Evolutionary conservation across 2,329 filamentous ascomycete species (phyloP).

Genomic region (Phaeosphaeriaceae sp.): DNA sequence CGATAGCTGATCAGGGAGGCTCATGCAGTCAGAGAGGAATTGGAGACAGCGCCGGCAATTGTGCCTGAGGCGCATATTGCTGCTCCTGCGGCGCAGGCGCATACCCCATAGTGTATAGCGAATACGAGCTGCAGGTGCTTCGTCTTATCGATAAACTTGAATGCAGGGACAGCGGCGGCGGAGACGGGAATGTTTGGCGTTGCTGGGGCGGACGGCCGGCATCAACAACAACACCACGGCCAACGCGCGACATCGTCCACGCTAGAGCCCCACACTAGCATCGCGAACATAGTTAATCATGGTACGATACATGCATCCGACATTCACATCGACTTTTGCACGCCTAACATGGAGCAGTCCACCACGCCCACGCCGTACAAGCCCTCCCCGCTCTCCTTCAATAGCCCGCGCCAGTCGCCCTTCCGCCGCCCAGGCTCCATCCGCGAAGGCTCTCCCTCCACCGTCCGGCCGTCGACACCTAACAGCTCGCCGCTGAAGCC

Average conservation of each 20-base stretch:
- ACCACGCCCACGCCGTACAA: conserved; percentile 48
- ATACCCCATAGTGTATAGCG: conserved; percentile 3
- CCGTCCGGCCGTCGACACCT: conserved; percentile 49
- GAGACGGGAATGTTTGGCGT: conserved; percentile 16
- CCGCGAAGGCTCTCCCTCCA: conserved; percentile 46
- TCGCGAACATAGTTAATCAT: conserved; percentile 1
- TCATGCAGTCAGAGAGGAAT: not conserved
- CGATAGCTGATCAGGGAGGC: not conserved
- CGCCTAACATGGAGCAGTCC: conserved; percentile 28
- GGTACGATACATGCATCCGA: conserved; percentile 3
- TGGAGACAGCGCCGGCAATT: not conserved
- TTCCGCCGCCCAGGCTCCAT: conserved; percentile 54
- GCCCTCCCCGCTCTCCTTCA: conserved; percentile 54
- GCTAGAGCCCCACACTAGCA: not conserved
- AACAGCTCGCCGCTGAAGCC: conserved; percentile 51
- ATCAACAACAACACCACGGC: conserved; percentile 28
- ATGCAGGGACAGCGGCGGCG: conserved; percentile 1
- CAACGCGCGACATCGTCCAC: conserved; percentile 16
- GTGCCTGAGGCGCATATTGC: not conserved
- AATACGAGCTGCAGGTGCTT: not conserved
- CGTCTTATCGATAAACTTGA: conserved; percentile 22
- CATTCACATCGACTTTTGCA: no score
- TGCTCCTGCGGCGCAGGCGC: not conserved
- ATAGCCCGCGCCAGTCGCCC: conserved; percentile 53
- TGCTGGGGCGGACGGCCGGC: conserved; percentile 25